Percentiles rank a stretch among this genome's conserved stretches.
phyloP scores from a whole-genome alignment of 192 early-diverging fungal species.

The Tieghemiomyces parasiticus region DNA sequence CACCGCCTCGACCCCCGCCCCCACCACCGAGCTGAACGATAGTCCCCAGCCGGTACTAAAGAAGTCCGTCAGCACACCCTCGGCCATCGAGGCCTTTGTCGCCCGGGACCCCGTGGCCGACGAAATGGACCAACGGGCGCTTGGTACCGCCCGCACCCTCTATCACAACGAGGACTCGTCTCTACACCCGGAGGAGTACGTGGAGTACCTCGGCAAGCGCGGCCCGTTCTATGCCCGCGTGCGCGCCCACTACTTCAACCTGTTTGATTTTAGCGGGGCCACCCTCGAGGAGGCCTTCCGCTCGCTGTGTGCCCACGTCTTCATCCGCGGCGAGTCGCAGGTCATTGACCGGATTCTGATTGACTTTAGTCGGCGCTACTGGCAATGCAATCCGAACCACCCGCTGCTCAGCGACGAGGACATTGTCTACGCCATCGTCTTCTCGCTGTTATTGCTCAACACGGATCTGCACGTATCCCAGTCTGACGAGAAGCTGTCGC shows the following conservation, averaged over 20 bases:
- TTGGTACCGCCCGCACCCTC: not conserved
- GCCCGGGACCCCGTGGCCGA: not conserved
- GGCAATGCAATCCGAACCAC: constrained; percentile 60
- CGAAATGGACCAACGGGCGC: not conserved
- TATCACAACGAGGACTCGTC: constrained; percentile 6
- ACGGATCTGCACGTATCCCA: constrained; percentile 89
- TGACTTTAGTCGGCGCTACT: constrained; percentile 67
- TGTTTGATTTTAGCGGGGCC: constrained; percentile 55
- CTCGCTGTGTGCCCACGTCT: constrained; percentile 57
- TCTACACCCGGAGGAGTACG: constrained; percentile 2
- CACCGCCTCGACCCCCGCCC: not conserved
- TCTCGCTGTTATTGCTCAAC: constrained; percentile 77
- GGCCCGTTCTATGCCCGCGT: constrained; percentile 38
- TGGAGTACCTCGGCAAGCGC: constrained; percentile 32
- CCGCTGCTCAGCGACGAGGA: constrained; percentile 32
- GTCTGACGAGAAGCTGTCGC: constrained; percentile 54
- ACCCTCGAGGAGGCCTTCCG: constrained; percentile 70
- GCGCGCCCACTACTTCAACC: constrained; percentile 53
- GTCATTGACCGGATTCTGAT: constrained; percentile 81
- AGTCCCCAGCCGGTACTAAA: not conserved
- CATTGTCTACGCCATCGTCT: constrained; percentile 72
- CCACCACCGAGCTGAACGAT: not conserved
- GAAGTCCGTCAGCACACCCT: not conserved
- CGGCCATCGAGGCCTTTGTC: not conserved
- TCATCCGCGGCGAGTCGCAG: constrained; percentile 84